Base-by-base conservation (phyloP, 768 basidiomycete genomes). In the Ramaria sp. region DNA sequence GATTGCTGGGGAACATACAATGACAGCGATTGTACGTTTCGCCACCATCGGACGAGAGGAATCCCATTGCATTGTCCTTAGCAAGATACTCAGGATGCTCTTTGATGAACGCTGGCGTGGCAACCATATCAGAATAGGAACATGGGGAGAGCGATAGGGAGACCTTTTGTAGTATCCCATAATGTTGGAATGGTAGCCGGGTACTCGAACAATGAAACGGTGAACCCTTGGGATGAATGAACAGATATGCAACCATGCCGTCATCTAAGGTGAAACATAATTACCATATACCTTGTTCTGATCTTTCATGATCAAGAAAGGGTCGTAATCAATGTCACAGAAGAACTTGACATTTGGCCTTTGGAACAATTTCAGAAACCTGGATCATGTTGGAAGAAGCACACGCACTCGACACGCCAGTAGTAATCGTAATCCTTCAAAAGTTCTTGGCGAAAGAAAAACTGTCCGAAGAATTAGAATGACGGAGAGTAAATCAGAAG, bases 331-430 rank as follows among this genome's bases (percentile, higher is more conserved):
- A 44, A 89, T 58, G 59, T 93, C 85, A 61, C 91, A 94, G 68
- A 85, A 92, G 65, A 79, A 82, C 63, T 83, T 81, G 53, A 93
- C 80, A 55, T 76, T 76, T 5, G 92, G 90, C 60, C 85, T 87
- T 52, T 37, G 58, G 6, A 44, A 18, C 24, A 37, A 38, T 30
- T 20, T 18, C 48, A 18, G 61, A 45, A 32, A 56, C 63, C 53
- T 43, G 25, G 34, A 38, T 39, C n/a, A 27, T 47, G 15, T 10
- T 13, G 7, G 15, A 27, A 27, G 20, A 9, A 16, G 13, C 25
- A 6, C 10, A 69, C 85, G 65, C 62, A 88, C 83, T 92, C 89
- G 27, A 94, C 79, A 59, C 90, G 82, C 90, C 89, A 94, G 67
- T 94, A 93, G 67, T 89, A 94, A 42, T 81, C 78, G 66, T 83